Base-by-base conservation (phyloP, 2,329 filamentous ascomycete genomes). In the Aspergillus ustus region DNA sequence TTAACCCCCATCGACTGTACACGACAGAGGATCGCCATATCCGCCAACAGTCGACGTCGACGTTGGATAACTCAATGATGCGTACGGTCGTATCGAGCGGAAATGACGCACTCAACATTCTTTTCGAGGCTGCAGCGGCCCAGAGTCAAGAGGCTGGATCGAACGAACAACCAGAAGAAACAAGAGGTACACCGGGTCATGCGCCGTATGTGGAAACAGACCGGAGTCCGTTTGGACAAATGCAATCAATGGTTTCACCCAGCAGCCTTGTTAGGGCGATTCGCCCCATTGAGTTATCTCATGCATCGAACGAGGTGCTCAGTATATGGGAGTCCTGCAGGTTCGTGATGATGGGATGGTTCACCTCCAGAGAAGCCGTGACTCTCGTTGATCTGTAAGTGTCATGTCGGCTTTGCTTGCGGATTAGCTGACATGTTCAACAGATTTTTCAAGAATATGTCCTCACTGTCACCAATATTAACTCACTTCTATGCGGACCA, bases 311-410 rank as follows among this genome's bases (percentile, higher is more conserved):
- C 9, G 75, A 78, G 4, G 78, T 79, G 9, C 71, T 83, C 37
- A 74, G 76, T 54, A 69, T 80, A 19, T 84, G 82, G 82, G 80
- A 81, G 17, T 72, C 77, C 3, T 83, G 81, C 66, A 79, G 83
- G 0, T 85, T 85, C 66, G 82, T 85, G 19, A 81, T 80, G 60
- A 84, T 84, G 81, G 83, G 83, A 0, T 85, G 82, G 83, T 82
- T 86, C 58, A 82, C 82, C 0, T 82, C 84, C 3, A 77, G 81
- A 57, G 84, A 86, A 67, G 83, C 83, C 9, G 78, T 85, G 1
- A 82, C 79, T 1, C 83, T 84, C 59, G 74, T 85, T 50, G 83
- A 85, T 62, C 60, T 84, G 75, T 81, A 62, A 57, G 77, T 74
- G 15, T 19, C 15, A 9, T 17, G 13, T 13, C n/a, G 3, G 43